phyloP scores from a whole-genome alignment of 164 flowering plant genomes.

The Chloranthus sessilifolius region DNA sequence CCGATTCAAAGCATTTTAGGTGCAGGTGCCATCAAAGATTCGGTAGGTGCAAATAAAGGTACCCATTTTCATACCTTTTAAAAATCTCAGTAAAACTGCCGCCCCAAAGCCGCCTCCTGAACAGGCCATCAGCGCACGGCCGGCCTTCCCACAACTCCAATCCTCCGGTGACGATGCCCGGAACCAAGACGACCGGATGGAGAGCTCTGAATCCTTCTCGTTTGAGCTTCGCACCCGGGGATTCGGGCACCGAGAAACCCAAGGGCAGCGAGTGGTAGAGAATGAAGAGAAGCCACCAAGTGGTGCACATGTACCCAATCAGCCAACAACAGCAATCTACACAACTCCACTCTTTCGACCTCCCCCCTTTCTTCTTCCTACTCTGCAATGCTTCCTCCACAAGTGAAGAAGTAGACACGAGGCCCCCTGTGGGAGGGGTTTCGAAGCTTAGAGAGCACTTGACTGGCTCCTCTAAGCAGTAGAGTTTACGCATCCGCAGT shows the following conservation, averaged over 20 bases:
- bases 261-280: slow-evolving; percentile 42
- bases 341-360: slow-evolving; percentile 47
- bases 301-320: slow-evolving; percentile 58
- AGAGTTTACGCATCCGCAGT: slow-evolving; percentile 51
- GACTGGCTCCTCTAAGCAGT: slow-evolving; percentile 42
- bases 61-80: slow-evolving; percentile 61
- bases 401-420: background rate
- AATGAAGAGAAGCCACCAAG: slow-evolving; percentile 69
- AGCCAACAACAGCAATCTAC: slow-evolving; percentile 57
- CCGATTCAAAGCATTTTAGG: too few relatives aligned
- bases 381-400: slow-evolving; percentile 11
- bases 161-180: slow-evolving; percentile 70
- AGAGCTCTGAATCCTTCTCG: slow-evolving; percentile 43
- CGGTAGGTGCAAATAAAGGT: too few relatives aligned
- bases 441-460: slow-evolving; percentile 22
- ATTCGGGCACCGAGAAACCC: slow-evolving; percentile 38
- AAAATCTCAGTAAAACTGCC: slow-evolving; percentile 64
- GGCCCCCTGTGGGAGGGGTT: slow-evolving; percentile 17
- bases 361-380: slow-evolving; percentile 14
- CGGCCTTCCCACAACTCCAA: slow-evolving; percentile 72
- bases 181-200: slow-evolving; percentile 66
- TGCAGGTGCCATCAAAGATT: too few relatives aligned
- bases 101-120: slow-evolving; percentile 71
- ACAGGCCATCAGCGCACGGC: slow-evolving; percentile 69
- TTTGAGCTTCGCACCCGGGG: slow-evolving; percentile 45